Evolutionary conservation across 2,329 filamentous ascomycete genomes (phyloP).

Genomic region (Colletotrichum euphorbiae): DNA sequence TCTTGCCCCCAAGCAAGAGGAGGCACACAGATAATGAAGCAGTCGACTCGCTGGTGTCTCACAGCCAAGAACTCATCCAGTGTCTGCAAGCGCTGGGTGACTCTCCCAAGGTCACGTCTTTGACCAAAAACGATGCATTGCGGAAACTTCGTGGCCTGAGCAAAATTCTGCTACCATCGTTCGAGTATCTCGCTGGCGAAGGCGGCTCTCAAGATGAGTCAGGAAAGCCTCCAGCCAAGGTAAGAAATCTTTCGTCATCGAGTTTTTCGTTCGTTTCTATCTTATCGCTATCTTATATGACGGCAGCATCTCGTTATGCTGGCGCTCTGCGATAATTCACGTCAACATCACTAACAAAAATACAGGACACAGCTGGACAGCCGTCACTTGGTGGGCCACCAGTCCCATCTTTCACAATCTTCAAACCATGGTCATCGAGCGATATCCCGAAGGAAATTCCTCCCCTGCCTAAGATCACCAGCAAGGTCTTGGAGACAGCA

Average conservation of each 20-base stretch:
- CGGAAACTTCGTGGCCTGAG: slow-evolving; percentile 39
- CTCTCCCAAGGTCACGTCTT: slow-evolving; percentile 6
- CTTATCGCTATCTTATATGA: no score
- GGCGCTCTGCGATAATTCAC: no score
- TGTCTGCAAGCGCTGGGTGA: slow-evolving; percentile 52
- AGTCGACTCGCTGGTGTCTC: slow-evolving; percentile 47
- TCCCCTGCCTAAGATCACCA: slow-evolving; percentile 69
- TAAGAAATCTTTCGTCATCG: not conserved
- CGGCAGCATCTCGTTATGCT: no score
- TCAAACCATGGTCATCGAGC: slow-evolving; percentile 63
- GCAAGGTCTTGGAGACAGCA: slow-evolving; percentile 69
- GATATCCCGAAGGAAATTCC: slow-evolving; percentile 64
- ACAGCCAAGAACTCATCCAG: slow-evolving; percentile 54
- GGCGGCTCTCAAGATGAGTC: not conserved
- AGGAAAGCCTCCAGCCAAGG: not conserved
- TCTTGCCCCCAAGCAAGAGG: slow-evolving; percentile 41
- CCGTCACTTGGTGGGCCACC: slow-evolving; percentile 2
- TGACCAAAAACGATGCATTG: not conserved
- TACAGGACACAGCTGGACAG: not conserved
- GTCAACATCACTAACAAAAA: not conserved
- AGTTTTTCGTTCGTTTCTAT: no score
- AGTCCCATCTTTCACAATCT: slow-evolving; percentile 33
- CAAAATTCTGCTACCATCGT: slow-evolving; percentile 45
- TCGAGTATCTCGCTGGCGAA: slow-evolving; percentile 41
- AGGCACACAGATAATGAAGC: slow-evolving; percentile 41